phyloP scores from a whole-genome alignment of 495 filamentous ascomycete species.

The Daldinia loculata region DNA sequence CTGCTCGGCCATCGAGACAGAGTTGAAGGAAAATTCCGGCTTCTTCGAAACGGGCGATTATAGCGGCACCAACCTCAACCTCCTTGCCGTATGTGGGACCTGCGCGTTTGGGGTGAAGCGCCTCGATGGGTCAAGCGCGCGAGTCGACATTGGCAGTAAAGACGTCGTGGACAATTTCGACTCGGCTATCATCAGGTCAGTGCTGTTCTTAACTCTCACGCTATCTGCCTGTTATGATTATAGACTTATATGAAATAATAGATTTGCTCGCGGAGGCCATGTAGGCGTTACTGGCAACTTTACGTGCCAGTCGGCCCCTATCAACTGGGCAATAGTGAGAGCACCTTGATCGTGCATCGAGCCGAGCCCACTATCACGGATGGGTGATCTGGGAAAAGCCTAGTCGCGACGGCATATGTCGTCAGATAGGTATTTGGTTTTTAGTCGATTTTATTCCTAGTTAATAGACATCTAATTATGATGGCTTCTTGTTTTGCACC shows the following conservation, averaged over 20 bases:
- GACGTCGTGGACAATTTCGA: constrained; percentile 34
- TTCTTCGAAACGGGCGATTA: constrained; percentile 33
- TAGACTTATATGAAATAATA: not conserved
- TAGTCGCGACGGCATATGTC: not conserved
- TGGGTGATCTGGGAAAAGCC: not conserved
- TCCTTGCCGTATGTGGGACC: constrained; percentile 20
- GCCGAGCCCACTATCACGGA: not conserved
- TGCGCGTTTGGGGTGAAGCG: constrained; percentile 35
- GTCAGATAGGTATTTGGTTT: not conserved
- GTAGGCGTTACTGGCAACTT: constrained; percentile 30
- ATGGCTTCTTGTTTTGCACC: not conserved
- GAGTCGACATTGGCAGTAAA: constrained; percentile 31
- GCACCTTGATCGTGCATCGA: not conserved
- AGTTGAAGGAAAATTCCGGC: constrained; percentile 8
- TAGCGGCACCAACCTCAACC: constrained; percentile 7
- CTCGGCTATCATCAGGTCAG: constrained; percentile 17
- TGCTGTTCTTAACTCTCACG: not conserved
- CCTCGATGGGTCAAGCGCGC: constrained; percentile 13
- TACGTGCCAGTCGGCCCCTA: constrained; percentile 19
- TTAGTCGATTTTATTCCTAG: not conserved
- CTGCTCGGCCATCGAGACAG: constrained; percentile 26
- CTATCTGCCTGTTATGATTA: too few species aligned
- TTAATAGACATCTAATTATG: not conserved
- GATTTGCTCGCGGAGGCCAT: constrained; percentile 10
- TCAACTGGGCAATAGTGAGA: constrained; percentile 28